Evolutionary conservation across 2,329 filamentous ascomycete species (phyloP).

Genomic region (Botrytis hyacinthi): DNA sequence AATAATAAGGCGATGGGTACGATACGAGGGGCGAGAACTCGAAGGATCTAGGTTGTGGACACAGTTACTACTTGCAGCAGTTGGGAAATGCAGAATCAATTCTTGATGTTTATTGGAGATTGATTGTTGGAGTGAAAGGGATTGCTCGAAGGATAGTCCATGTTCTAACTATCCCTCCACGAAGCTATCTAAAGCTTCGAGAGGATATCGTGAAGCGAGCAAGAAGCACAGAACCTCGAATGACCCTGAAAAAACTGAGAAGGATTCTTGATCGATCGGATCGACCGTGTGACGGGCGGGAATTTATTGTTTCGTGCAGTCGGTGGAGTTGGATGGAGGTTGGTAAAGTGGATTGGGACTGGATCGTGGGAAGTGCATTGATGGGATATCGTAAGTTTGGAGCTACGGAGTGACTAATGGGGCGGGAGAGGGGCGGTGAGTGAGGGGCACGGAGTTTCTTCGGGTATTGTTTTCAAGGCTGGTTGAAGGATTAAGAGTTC

Average conservation of each 20-base stretch:
- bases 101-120: background rate
- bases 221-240: conserved; percentile 5
- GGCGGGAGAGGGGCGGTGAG: background rate
- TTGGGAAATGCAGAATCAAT: background rate
- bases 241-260: background rate
- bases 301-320: conserved; percentile 8
- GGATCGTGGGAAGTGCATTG: background rate
- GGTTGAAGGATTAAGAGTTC: background rate
- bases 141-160: conserved; percentile 2
- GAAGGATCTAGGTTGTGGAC: background rate
- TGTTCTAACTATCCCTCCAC: background rate
- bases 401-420: conserved; percentile 3
- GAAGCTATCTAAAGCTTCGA: background rate
- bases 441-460: background rate
- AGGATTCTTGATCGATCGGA: conserved; percentile 11
- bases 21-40: background rate
- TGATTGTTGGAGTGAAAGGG: background rate
- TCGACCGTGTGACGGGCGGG: conserved; percentile 2
- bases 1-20: background rate
- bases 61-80: background rate
- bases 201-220: background rate
- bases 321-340: background rate
- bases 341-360: background rate
- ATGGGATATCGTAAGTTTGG: background rate
- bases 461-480: background rate